Percentiles rank a stretch among this genome's conserved stretches.
Evolutionary conservation across 1,284 basidiomycete genomes (phyloP).

Genomic region (Lentinus polychrous): DNA sequence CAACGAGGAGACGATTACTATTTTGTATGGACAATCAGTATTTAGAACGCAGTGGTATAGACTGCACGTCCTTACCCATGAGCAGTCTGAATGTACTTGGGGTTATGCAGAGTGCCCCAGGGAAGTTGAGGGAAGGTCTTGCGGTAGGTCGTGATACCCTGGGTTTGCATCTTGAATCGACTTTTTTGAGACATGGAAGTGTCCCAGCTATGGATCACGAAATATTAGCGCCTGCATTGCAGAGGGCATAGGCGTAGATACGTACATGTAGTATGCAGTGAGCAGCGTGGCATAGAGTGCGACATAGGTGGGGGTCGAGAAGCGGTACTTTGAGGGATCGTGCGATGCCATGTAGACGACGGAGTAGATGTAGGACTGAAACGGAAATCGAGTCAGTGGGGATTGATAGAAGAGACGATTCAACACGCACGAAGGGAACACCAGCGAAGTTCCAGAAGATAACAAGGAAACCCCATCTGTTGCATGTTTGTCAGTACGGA

Average conservation of each 20-base stretch:
- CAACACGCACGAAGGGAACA: conserved; percentile 64
- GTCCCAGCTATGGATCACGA: conserved; percentile 72
- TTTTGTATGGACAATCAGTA: not conserved
- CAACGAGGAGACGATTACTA: conserved; percentile 77
- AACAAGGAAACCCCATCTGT: conserved; percentile 84
- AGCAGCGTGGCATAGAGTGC: conserved; percentile 71
- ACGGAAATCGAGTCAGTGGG: conserved; percentile 17
- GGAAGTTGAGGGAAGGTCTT: conserved; percentile 94
- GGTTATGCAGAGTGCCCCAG: conserved; percentile 81
- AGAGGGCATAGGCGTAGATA: conserved; percentile 11
- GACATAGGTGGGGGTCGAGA: conserved; percentile 73
- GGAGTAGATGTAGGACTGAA: conserved; percentile 91
- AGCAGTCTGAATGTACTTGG: conserved; percentile 87
- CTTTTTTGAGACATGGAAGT: conserved; percentile 97
- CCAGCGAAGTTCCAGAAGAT: conserved; percentile 99
- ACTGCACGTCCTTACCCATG: conserved; percentile 58
- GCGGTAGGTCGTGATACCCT: conserved; percentile 81
- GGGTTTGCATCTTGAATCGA: conserved; percentile 95
- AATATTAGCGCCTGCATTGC: conserved; percentile 10
- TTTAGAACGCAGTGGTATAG: not conserved
- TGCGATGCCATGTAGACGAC: conserved; percentile 98
- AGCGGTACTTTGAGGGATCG: conserved; percentile 82
- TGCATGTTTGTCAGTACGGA: conserved; percentile 6
- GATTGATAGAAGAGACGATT: not conserved
- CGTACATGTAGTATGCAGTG: conserved; percentile 81